Evolutionary conservation across 192 early-diverging fungal genomes (phyloP).

Genomic region (Coemansia sp.): DNA sequence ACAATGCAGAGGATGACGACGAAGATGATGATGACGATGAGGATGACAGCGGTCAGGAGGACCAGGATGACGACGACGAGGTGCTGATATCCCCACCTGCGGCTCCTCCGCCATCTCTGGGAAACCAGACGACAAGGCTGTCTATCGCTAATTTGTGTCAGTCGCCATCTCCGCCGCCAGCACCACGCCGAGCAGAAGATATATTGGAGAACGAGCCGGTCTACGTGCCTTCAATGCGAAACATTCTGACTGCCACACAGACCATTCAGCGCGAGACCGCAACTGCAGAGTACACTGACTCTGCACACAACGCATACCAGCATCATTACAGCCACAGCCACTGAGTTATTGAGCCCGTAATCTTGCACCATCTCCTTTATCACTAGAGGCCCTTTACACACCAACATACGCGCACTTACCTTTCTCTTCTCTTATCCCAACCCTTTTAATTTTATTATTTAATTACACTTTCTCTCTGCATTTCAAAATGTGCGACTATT

Average conservation of each 20-base stretch:
- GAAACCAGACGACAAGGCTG: conserved; percentile 6
- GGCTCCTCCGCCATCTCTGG: background rate
- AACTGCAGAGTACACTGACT: conserved; percentile 3
- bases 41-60: conserved; percentile 8
- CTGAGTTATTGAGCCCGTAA: background rate
- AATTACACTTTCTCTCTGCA: background rate
- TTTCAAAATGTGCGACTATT: too few species aligned
- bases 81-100: background rate
- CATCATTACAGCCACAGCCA: conserved; percentile 3
- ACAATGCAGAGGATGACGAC: conserved; percentile 4
- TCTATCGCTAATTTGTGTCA: conserved; percentile 37
- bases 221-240: conserved; percentile 25
- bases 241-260: conserved; percentile 20
- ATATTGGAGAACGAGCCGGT: conserved; percentile 2
- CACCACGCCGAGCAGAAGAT: background rate
- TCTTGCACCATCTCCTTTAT: background rate
- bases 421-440: background rate
- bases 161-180: background rate
- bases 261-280: conserved; percentile 2
- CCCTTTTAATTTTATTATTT: too few species aligned
- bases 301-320: background rate
- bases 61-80: background rate
- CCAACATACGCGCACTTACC: background rate
- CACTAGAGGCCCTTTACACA: background rate
- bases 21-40: conserved; percentile 7